Evolutionary conservation across 495 filamentous ascomycete genomes (phyloP).

Genomic region (Aspergillus bertholletiae): DNA sequence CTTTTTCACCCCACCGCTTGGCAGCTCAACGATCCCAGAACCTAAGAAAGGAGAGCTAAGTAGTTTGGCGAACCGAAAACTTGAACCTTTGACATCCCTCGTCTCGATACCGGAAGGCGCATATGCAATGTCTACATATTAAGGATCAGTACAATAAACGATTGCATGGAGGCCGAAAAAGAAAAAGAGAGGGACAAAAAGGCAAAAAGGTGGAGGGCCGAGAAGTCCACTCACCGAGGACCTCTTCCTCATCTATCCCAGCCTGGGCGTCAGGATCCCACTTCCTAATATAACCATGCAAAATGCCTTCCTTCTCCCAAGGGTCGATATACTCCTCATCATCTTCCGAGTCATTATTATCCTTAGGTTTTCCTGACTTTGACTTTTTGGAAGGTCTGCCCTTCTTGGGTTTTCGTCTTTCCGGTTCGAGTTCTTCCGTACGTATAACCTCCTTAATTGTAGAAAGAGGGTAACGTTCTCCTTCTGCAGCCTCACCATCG

Average conservation of each 20-base stretch:
- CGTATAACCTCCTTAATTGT: constrained; percentile 73
- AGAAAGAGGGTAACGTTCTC: constrained; percentile 54
- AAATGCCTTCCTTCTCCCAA: constrained; percentile 60
- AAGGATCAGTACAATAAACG: constrained; percentile 12
- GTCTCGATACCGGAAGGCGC: constrained; percentile 72
- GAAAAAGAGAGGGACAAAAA: not conserved
- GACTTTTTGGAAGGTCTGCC: constrained; percentile 30
- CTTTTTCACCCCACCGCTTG: constrained; percentile 74
- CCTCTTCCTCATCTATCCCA: constrained; percentile 53
- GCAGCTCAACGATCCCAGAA: constrained; percentile 82
- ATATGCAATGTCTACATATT: constrained; percentile 62
- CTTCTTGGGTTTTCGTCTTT: constrained; percentile 30
- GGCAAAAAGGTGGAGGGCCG: not conserved
- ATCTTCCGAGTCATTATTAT: constrained; percentile 37
- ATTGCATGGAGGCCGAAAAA: not conserved
- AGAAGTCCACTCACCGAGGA: constrained; percentile 41
- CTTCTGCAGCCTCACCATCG: constrained; percentile 49
- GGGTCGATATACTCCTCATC: constrained; percentile 50
- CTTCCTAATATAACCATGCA: constrained; percentile 53
- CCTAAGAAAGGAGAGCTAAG: constrained; percentile 81
- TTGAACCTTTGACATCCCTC: constrained; percentile 65
- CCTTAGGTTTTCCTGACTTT: constrained; percentile 32
- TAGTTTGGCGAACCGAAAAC: constrained; percentile 84
- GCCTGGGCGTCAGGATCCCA: constrained; percentile 53
- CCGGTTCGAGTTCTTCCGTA: constrained; percentile 57